These are phyloP conservation scores for Alternaria atra DNA, from an alignment of 2,329 filamentous ascomycete species.

Conservation along the genomic window DNA sequence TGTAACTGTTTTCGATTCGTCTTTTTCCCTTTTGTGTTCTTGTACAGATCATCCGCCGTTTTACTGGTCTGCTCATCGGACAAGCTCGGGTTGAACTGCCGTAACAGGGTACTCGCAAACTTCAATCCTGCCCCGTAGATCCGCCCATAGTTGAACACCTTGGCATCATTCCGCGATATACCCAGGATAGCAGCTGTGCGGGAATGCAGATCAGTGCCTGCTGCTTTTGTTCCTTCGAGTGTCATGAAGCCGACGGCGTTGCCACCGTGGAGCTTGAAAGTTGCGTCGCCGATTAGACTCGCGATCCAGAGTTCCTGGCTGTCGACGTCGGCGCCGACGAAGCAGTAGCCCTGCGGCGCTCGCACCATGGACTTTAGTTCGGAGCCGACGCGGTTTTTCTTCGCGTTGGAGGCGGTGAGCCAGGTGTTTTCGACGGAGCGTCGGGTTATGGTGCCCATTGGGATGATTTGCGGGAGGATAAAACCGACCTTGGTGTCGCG, in stretches of 20 bases:
- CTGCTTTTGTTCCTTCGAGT: conserved; percentile 91
- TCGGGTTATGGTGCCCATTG: conserved; percentile 97
- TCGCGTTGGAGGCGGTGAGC: conserved; percentile 97
- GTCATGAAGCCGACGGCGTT: conserved; percentile 99
- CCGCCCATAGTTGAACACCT: conserved; percentile 98
- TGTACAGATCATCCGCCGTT: conserved; percentile 82
- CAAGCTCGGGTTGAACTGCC: conserved; percentile 90
- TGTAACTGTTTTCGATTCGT: conserved; percentile 77
- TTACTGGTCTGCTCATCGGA: conserved; percentile 79
- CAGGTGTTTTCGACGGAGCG: conserved; percentile 97
- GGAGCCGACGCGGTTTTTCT: conserved; percentile 93
- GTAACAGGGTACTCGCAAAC: conserved; percentile 87
- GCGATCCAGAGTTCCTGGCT: conserved; percentile 99
- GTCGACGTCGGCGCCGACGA: conserved; percentile 97
- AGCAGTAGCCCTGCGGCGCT: conserved; percentile 87
- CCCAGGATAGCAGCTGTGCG: conserved; percentile 91
- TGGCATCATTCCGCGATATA: conserved; percentile 93
- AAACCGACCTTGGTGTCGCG: conserved; percentile 67
- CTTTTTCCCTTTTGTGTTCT: conserved; percentile 88
- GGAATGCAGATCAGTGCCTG: conserved; percentile 92
- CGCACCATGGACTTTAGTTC: conserved; percentile 97
- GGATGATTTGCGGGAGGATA: conserved; percentile 94
- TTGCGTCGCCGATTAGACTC: conserved; percentile 90
- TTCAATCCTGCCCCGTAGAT: conserved; percentile 98
- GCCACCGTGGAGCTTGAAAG: conserved; percentile 93